Evolutionary conservation across 768 basidiomycete species (phyloP).

Genomic region (Mrakia blollopis): DNA sequence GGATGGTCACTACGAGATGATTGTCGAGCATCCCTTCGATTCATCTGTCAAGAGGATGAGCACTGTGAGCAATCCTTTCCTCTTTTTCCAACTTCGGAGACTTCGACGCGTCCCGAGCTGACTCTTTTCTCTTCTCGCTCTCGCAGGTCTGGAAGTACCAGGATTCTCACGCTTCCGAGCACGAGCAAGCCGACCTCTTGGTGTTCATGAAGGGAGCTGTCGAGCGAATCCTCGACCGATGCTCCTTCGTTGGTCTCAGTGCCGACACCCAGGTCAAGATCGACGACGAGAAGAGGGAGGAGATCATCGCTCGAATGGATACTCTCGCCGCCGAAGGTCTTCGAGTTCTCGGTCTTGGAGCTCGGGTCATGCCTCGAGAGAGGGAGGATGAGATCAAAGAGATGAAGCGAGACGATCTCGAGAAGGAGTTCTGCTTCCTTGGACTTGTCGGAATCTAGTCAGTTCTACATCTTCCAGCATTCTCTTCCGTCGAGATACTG

Average conservation of each 20-base stretch:
- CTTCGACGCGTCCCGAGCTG: neutral
- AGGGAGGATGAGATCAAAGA: conserved; percentile 42
- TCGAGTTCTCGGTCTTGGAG: conserved; percentile 44
- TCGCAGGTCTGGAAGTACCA: conserved; percentile 13
- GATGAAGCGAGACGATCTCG: conserved; percentile 49
- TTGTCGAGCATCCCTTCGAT: conserved; percentile 52
- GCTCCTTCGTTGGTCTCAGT: conserved; percentile 42
- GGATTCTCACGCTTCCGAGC: neutral
- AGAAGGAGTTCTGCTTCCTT: conserved; percentile 51
- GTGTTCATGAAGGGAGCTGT: conserved; percentile 47
- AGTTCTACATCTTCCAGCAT: neutral
- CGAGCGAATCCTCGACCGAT: conserved; percentile 53
- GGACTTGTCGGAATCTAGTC: conserved; percentile 54
- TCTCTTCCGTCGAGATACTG: neutral
- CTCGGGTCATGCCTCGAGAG: conserved; percentile 43
- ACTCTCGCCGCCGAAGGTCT: conserved; percentile 48
- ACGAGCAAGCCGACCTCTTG: conserved; percentile 33
- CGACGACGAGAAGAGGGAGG: conserved; percentile 37
- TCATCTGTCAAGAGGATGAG: conserved; percentile 55
- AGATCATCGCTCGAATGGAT: conserved; percentile 37
- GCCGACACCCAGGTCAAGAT: conserved; percentile 36
- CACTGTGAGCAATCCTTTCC: conserved; percentile 6
- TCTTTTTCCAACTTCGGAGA: conserved; percentile 35
- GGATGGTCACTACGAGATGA: conserved; percentile 43
- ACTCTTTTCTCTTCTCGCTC: conserved; percentile 39